Conservation (phyloP, 768 basidiomycete genomes). For the Termitomyces sp. region DNA sequence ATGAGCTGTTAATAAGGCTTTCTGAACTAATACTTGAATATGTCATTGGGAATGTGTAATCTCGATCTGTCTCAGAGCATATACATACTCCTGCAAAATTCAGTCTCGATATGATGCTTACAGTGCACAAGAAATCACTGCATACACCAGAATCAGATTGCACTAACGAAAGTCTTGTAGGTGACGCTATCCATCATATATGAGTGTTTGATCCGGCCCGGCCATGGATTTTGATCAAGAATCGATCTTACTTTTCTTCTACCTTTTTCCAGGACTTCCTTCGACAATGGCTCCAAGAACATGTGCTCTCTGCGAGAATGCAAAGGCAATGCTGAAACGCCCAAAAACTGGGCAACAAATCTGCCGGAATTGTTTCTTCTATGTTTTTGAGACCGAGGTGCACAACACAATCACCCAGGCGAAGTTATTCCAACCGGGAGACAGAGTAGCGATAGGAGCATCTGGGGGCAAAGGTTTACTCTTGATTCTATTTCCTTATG, state of each 20-base stretch:
- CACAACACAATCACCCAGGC: conserved; percentile 91
- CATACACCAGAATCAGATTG: neutral
- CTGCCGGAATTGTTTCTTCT: conserved; percentile 94
- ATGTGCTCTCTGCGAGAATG: conserved; percentile 29
- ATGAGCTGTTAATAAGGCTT: neutral
- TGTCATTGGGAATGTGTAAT: neutral
- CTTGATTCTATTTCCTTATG: neutral
- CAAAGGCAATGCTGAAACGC: conserved; percentile 84
- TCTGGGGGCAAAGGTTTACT: conserved; percentile 93
- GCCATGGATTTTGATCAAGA: neutral
- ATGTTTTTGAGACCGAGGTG: conserved; percentile 96
- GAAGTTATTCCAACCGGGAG: conserved; percentile 79
- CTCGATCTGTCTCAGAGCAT: neutral
- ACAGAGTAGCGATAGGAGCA: conserved; percentile 95
- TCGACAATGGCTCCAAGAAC: conserved; percentile 4
- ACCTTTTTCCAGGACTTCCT: neutral
- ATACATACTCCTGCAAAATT: neutral
- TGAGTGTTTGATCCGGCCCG: neutral
- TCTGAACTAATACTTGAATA: neutral
- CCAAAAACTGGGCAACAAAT: conserved; percentile 98
- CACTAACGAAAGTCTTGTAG: neutral
- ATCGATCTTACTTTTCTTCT: neutral
- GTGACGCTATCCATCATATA: too few species aligned
- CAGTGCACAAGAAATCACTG: neutral
- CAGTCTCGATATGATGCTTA: neutral